Evolutionary conservation across 1,284 basidiomycete genomes (phyloP).

Genomic region (Austropuccinia psidii): DNA sequence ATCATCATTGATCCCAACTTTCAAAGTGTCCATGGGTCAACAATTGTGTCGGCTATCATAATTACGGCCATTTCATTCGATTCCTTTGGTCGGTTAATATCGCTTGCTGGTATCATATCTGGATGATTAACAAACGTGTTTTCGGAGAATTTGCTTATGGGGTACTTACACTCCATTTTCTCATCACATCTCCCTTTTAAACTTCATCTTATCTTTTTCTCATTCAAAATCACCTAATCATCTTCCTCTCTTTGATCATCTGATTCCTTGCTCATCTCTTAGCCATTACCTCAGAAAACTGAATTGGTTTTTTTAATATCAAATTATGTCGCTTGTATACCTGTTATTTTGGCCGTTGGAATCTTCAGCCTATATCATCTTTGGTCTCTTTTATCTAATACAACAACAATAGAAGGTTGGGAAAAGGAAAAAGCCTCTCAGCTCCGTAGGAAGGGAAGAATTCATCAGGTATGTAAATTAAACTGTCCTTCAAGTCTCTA

Average conservation of each 20-base stretch:
- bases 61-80: constrained; percentile 37
- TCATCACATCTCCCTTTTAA: neutral
- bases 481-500: neutral
- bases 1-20: neutral
- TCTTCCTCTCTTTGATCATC: neutral
- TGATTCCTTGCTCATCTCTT: neutral
- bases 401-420: constrained; percentile 38
- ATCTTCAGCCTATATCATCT: constrained; percentile 35
- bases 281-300: constrained; percentile 24
- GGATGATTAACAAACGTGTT: constrained; percentile 36
- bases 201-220: neutral
- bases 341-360: constrained; percentile 35
- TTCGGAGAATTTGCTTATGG: constrained; percentile 29
- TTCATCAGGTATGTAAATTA: constrained; percentile 12
- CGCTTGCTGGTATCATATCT: constrained; percentile 37
- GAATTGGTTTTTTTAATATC: constrained; percentile 32
- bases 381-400: constrained; percentile 27
- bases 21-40: constrained; percentile 35
- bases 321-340: constrained; percentile 37
- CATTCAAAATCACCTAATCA: neutral
- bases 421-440: constrained; percentile 34
- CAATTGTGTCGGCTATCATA: constrained; percentile 33
- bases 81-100: constrained; percentile 27
- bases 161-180: constrained; percentile 2
- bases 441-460: constrained; percentile 29